Base-by-base conservation (phyloP, 176 grass and related monocot species). In the Triticum dicoccoides region DNA sequence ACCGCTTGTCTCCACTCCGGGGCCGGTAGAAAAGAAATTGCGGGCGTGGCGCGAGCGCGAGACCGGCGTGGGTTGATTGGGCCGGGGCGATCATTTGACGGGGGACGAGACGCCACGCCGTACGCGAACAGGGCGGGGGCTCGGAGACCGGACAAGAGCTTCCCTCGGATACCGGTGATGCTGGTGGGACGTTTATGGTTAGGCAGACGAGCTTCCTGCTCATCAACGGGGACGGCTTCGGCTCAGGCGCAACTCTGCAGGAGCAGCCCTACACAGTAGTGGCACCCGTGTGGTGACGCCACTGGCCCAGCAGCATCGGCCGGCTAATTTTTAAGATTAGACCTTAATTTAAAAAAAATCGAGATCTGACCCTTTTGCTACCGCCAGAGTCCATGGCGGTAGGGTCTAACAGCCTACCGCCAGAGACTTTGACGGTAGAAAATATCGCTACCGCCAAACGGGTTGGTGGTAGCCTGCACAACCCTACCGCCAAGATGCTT, bases 1-100 rank as follows among this genome's bases (percentile, higher is more conserved):
- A 91, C 83, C 65, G 78, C 56, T 91, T 81, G 90, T 85, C 86
- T 78, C 61, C 72, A 33, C 25, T 67, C 39, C 76, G 67, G 5
- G 11, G 41, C n/a, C 6, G 45, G 78, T 11, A 34, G 42, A 24
- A 67, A 82, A 64, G 58, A 77, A 65, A 73, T 21, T 35, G 45
- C 12, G 49, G 13, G 37, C 41, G 70, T 13, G 51, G 45, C 33
- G 32, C n/a, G 71, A 37, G 80, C 80, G 15, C 8, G 82, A 33
- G 59, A 17, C 21, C 27, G 72, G 15, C 34, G 32, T 44, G 32
- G 45, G 65, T 56, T 54, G 76, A 84, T 73, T 37, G 58, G 58
- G 63, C 63, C 1, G 44, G 41, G 14, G 79, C 42, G 51, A 54
- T 17, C 51, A 86, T 87, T 65, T 38, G 64, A 64, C 0, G 23